Base-by-base conservation (phyloP, 176 grass and related monocot genomes). In the Aegilops tauschii region DNA sequence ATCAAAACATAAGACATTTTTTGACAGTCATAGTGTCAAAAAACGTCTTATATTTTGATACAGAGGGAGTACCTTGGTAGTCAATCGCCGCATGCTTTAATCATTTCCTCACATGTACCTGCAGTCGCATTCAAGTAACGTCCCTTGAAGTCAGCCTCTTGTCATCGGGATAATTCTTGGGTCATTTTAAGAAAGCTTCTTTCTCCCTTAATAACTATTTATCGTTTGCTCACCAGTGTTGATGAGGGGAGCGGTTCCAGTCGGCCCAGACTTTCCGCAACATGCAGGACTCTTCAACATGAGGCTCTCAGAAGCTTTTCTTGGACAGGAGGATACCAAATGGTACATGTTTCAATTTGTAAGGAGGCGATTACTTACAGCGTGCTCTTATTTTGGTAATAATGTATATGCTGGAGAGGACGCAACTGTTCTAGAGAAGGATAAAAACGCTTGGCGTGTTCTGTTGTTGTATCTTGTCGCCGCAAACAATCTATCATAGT, bases 211-310 rank as follows among this genome's bases (percentile, higher is more conserved):
- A 62, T 81, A 65, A 83, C 80, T 36, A 23, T 16, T 72, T 40
- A 13, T 31, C 84, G 68, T 83, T 66, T 87, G 47, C 32, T 92
- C 23, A 45, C 50, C 88, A 98, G 88, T 79, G 73, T 79, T 89
- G 91, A 94, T 63, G 86, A 65, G 77, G 85, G 62, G 73, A 90
- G 85, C 68, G 86, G 86, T 87, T 94, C 77, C 85, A 73, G 29
- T 91, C 40, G 82, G 75, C 20, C 84, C 69, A 21, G 61, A 73
- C 76, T 4, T 82, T 85, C 73, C 32, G 78, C 85, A 36, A 88
- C 79, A 40, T 83, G 70, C 69, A 77, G 36, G 86, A 88, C 40
- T 80, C 75, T 72, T 86, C 69, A 78, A 66, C 85, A 13, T 6
- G 39, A 49, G 20, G 39, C 77, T 86, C 9, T 58, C 59, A 9